Evolutionary conservation across 2,329 filamentous ascomycete species (phyloP).

Genomic region (Lecanosticta acicola): DNA sequence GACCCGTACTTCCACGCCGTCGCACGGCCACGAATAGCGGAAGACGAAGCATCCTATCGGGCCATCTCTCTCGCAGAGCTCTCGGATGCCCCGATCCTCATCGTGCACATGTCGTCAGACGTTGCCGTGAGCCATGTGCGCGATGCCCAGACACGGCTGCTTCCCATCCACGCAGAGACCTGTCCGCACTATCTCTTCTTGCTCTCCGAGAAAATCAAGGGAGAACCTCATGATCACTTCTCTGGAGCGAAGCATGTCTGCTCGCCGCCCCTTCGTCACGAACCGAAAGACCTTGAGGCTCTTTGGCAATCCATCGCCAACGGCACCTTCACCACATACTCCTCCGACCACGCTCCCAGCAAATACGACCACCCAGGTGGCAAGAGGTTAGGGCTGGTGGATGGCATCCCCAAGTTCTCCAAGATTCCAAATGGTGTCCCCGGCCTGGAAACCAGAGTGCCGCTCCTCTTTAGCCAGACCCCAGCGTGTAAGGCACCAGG

Average conservation of each 20-base stretch:
- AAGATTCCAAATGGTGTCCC: constrained; percentile 43
- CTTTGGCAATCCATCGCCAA: constrained; percentile 34
- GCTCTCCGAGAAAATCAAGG: constrained; percentile 30
- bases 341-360: constrained; percentile 36
- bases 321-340: constrained; percentile 33
- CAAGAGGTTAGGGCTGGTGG: constrained; percentile 36
- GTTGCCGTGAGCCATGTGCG: constrained; percentile 32
- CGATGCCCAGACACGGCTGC: constrained; percentile 31
- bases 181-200: constrained; percentile 36
- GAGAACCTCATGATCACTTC: constrained; percentile 31
- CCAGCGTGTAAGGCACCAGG: constrained; percentile 25
- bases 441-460: constrained; percentile 40
- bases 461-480: constrained; percentile 36
- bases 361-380: constrained; percentile 35
- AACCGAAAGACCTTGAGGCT: constrained; percentile 30
- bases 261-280: constrained; percentile 32
- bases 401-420: constrained; percentile 35
- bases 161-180: constrained; percentile 36
- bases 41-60: constrained; percentile 48
- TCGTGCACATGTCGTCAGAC: constrained; percentile 49
- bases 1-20: constrained; percentile 45
- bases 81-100: constrained; percentile 47
- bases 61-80: constrained; percentile 48
- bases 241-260: constrained; percentile 35
- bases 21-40: constrained; percentile 41